Percentiles rank a stretch among this genome's conserved stretches.
Evolutionary conservation across 305 asterid genomes (phyloP).

Genomic region (Ilex paraguariensis): DNA sequence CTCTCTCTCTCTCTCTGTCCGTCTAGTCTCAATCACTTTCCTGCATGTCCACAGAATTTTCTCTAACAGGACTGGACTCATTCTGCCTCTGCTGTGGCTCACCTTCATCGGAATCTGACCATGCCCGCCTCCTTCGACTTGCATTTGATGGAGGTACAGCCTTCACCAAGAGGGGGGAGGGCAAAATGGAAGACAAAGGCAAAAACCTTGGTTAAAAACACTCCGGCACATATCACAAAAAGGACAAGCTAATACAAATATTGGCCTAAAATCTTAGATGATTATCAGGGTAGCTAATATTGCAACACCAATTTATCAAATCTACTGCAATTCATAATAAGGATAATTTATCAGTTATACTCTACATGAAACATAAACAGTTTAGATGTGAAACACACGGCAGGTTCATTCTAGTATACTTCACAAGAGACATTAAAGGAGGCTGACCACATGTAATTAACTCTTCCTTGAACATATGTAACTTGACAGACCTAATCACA

Average conservation of each 20-base stretch:
- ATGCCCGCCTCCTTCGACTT: conserved; percentile 56
- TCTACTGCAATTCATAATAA: too few species aligned
- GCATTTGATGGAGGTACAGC: conserved; percentile 48
- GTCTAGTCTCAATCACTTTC: conserved; percentile 45
- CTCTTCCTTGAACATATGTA: too few species aligned
- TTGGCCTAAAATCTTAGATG: too few species aligned
- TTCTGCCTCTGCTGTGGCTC: conserved; percentile 45
- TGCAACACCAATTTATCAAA: too few species aligned
- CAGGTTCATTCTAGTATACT: too few species aligned
- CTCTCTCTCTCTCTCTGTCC: conserved; percentile 11
- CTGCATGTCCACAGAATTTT: conserved; percentile 29
- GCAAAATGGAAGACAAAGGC: conserved; percentile 4
- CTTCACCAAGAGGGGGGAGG: conserved; percentile 33
- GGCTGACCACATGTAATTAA: too few species aligned
- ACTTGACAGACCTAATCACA: too few species aligned
- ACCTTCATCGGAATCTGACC: conserved; percentile 91
- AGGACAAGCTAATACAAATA: neutral
- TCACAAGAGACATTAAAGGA: too few species aligned
- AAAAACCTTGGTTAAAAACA: neutral
- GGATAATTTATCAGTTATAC: too few species aligned
- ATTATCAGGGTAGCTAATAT: too few species aligned
- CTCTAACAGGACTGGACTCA: conserved; percentile 21
- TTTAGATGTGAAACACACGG: too few species aligned
- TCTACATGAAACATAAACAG: too few species aligned
- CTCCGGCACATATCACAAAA: neutral